These are phyloP conservation scores for Aspergillus amoenus DNA, from an alignment of 2,329 filamentous ascomycete species.

Conservation along the genomic window DNA sequence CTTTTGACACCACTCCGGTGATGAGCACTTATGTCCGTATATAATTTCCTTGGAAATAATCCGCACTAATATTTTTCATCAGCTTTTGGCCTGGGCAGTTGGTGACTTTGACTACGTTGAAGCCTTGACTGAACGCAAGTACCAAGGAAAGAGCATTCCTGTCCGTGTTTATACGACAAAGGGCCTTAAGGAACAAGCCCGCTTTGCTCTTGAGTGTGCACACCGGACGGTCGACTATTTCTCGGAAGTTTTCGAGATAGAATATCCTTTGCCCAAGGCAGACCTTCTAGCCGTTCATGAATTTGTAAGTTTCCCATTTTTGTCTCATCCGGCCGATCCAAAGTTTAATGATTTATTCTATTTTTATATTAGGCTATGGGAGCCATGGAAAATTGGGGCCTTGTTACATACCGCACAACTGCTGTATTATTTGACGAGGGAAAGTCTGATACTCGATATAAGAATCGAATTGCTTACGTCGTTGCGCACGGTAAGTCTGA, in stretches of 20 bases:
- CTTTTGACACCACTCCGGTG: constrained; percentile 78
- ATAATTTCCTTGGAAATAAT: background rate
- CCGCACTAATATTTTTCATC: constrained; percentile 50
- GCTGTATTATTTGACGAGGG: constrained; percentile 95
- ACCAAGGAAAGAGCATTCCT: constrained; percentile 86
- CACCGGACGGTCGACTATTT: constrained; percentile 95
- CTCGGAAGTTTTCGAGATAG: constrained; percentile 87
- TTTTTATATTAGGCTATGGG: constrained; percentile 51
- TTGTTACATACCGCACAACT: constrained; percentile 94
- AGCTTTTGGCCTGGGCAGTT: constrained; percentile 89
- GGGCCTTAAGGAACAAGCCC: constrained; percentile 89
- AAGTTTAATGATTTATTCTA: constrained; percentile 30
- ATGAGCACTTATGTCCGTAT: constrained; percentile 77
- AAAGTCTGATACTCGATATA: constrained; percentile 84
- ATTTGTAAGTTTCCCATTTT: constrained; percentile 61
- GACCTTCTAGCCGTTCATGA: constrained; percentile 90
- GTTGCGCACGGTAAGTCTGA: constrained; percentile 70
- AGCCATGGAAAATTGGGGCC: constrained; percentile 95
- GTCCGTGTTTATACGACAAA: constrained; percentile 94
- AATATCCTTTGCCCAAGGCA: constrained; percentile 89
- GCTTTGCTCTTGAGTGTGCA: constrained; percentile 85
- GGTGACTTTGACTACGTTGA: constrained; percentile 98
- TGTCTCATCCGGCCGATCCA: background rate
- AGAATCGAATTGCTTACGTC: constrained; percentile 92
- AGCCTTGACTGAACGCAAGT: constrained; percentile 82